These are phyloP conservation scores for Pilaira anomala DNA, from an alignment of 192 early-diverging fungal genomes.

Conservation along the genomic window DNA sequence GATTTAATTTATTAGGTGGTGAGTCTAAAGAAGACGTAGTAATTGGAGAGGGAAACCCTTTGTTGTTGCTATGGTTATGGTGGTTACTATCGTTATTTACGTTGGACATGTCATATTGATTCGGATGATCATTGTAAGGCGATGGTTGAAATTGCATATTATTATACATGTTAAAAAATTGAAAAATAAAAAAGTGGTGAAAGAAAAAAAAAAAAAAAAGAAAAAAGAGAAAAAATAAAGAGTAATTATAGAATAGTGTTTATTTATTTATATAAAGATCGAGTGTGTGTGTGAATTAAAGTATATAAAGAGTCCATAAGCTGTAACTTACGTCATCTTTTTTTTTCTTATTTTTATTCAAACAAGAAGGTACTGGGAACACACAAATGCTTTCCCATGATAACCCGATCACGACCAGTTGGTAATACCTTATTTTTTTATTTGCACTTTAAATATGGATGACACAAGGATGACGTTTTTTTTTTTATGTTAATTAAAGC, in stretches of 20 bases:
- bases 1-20: conserved; percentile 18
- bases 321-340: no score
- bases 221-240: not conserved
- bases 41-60: conserved; percentile 26
- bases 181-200: no score
- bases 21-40: conserved; percentile 28
- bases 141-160: conserved; percentile 18
- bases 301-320: no score
- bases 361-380: no score
- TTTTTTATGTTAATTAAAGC: no score
- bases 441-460: not conserved
- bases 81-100: not conserved
- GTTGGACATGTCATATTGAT: conserved; percentile 14
- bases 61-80: not conserved
- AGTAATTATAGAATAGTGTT: not conserved
- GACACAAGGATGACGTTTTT: not conserved
- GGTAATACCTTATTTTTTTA: not conserved
- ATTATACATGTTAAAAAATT: conserved; percentile 1
- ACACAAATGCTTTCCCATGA: no score
- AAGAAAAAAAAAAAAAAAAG: not conserved
- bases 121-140: conserved; percentile 6
- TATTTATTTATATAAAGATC: no score
- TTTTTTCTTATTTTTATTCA: no score
- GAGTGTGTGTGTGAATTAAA: no score
- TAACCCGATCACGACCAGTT: no score